Evolutionary conservation across 805 yeast species (phyloP), one percentile per base, ranked within the genome.

Genomic region (Candida maris): DNA sequence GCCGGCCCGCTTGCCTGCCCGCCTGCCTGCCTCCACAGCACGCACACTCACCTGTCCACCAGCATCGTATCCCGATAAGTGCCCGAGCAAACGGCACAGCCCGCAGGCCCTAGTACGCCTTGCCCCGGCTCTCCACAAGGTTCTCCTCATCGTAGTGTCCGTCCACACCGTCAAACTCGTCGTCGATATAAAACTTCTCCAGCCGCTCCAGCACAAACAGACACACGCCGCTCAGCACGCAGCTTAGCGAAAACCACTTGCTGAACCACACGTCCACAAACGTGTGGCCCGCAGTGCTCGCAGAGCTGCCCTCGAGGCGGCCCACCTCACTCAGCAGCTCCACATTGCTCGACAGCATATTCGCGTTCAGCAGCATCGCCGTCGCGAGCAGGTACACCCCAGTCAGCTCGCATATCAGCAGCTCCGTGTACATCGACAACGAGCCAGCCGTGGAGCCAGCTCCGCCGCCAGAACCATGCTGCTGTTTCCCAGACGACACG

Each of bases 321-420:
- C 31, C 18, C 14, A 13, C 31, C 21, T 28, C 20, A 13, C 13
- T 28, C 10, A 28, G 31, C 19, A 8, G 31, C 18, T 73, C 65
- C 6, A 71, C 51, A 30, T 68, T 65, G 5, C 62, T 52, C 0
- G 79, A 77, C 30, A 75, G 52, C 9, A 51, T 47, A 39, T 70
- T 70, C 4, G 76, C 62, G 29, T 77, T 57, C 31, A 75, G 61
- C 39, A 75, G 51, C 19, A 74, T 51, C 3, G 75, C 73, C 2
- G 80, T 73, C 4, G 79, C 70, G 15, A 75, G 61, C 4, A 71
- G 67, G 43, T 74, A 75, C 9, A 74, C 61, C 3, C 78, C 79
- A 4, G 72, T 52, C 7, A 73, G 54, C 51, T 75, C 75, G 21
- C 69, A 56, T 4, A 68, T 61, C 10, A 67, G 38, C 27, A 70